These are phyloP conservation scores for Colletotrichum endophyticum DNA, from an alignment of 2,329 filamentous ascomycete genomes.

Conservation along the genomic window DNA sequence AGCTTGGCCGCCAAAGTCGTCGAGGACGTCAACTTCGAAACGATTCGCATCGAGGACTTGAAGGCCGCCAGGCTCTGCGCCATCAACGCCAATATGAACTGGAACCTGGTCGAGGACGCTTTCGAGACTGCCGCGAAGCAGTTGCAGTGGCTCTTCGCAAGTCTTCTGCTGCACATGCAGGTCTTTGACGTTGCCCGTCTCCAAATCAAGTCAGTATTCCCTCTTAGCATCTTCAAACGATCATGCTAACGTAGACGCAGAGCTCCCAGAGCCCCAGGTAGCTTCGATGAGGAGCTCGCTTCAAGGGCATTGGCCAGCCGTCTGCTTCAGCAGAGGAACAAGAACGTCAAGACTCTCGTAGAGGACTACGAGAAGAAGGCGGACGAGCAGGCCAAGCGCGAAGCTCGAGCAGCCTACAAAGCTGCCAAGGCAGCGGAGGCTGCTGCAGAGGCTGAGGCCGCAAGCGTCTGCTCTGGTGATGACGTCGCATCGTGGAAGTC, in stretches of 20 bases:
- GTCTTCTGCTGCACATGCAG: neutral
- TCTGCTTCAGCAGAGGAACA: neutral
- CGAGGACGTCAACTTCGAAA: neutral
- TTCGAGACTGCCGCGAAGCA: neutral
- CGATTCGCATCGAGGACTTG: neutral
- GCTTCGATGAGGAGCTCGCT: conserved; percentile 13
- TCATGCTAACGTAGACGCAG: neutral
- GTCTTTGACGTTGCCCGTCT: conserved; percentile 1
- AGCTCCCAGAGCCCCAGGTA: neutral
- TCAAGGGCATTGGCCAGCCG: conserved; percentile 11
- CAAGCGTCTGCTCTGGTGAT: neutral
- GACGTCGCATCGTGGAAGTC: conserved; percentile 8
- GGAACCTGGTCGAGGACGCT: neutral
- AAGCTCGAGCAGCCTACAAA: neutral
- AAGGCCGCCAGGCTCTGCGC: neutral
- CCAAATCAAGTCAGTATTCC: neutral
- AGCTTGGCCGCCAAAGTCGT: conserved; percentile 3
- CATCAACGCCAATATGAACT: neutral
- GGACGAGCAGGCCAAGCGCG: neutral
- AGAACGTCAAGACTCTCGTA: neutral
- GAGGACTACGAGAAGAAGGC: neutral
- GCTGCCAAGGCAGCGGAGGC: neutral
- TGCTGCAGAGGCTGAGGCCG: neutral
- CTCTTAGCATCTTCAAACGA: no score
- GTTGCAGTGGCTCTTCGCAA: neutral